A percentile compares a stretch with the other conserved stretches of the same genome.
These are phyloP conservation scores for Beauveria varroae DNA, from an alignment of 2,329 filamentous ascomycete species.

Conservation along the genomic window DNA sequence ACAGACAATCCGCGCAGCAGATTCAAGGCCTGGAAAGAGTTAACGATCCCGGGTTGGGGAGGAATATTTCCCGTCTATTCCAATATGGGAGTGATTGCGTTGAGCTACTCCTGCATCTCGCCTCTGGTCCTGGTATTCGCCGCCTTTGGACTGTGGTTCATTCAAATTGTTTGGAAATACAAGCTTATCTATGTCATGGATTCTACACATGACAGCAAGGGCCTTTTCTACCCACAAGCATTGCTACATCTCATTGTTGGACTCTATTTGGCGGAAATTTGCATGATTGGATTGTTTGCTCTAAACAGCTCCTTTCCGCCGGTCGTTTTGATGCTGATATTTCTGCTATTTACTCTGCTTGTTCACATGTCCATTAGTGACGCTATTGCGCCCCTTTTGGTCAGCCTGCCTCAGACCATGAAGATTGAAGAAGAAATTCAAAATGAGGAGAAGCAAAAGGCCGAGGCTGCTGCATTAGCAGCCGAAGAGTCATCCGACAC, in stretches of 20 bases:
- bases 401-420: slow-evolving; percentile 71
- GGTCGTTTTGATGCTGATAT: slow-evolving; percentile 66
- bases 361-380: slow-evolving; percentile 67
- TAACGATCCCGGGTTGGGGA: slow-evolving; percentile 74
- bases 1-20: slow-evolving; percentile 74
- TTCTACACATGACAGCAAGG: slow-evolving; percentile 76
- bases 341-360: slow-evolving; percentile 66
- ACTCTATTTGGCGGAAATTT: slow-evolving; percentile 74
- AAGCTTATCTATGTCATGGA: slow-evolving; percentile 85
- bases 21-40: slow-evolving; percentile 67
- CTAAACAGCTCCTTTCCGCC: slow-evolving; percentile 61
- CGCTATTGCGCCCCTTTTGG: slow-evolving; percentile 68
- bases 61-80: slow-evolving; percentile 75
- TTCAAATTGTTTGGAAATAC: slow-evolving; percentile 86
- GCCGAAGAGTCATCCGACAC: slow-evolving; percentile 18
- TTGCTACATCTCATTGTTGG: slow-evolving; percentile 80
- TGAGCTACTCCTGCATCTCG: slow-evolving; percentile 81
- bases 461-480: slow-evolving; percentile 17
- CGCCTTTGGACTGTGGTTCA: slow-evolving; percentile 66
- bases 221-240: slow-evolving; percentile 78
- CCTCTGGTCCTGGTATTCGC: slow-evolving; percentile 80
- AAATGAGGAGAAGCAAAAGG: slow-evolving; percentile 40
- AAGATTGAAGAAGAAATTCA: slow-evolving; percentile 45
- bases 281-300: slow-evolving; percentile 77
- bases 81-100: slow-evolving; percentile 71